Evolutionary conservation across 2,329 filamentous ascomycete genomes (phyloP), one percentile per base, ranked within the genome.

Genomic region (Ascochyta lentis): DNA sequence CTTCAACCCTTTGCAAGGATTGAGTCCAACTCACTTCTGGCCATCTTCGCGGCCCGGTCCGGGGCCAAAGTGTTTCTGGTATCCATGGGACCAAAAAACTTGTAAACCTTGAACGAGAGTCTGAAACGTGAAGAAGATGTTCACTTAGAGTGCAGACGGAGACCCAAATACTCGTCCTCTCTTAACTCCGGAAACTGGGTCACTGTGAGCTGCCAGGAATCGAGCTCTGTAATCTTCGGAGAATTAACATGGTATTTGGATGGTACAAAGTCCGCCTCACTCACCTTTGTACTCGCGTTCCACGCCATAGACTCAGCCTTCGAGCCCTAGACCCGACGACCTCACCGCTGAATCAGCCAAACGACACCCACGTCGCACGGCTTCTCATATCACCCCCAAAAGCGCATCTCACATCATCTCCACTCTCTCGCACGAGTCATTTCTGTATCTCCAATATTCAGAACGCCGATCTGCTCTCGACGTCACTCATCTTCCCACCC

Each of bases 401-500:
- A 51, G 42, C 24, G 33, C 39, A 49, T n/a, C 42, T 27, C 33
- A 33, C 42, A 51, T 49, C 44, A 57, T 57, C 40, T 57, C 54
- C 54, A 57, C 54, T 35, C 45, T 44, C 54, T 57, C 27, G 37
- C 39, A 52, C 40, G 49, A 57, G 49, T 44, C 49, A 45, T 19
- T 35, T 52, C 24, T 49, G 44, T 45, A 57, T 48, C 44, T 37
- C 43, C 54, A 49, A 49, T 42, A 51, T 13, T 51, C 12, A 39
- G 42, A 24, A 56, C 47, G 48, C 42, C 48, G 47, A 56, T 38
- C 19, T 46, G 26, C 27, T 22, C 26, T 19, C 35, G 24, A 48
- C 39, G 54, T 54, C 57, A 54, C 33, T 44, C 33, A 39, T 12
- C 22, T 41, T 41, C 27, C 43, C 26, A 13, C n/a, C 37, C 16